Evolutionary conservation across 1,139 yeast genomes (phyloP).

Genomic region (Taiozyma sp.): DNA sequence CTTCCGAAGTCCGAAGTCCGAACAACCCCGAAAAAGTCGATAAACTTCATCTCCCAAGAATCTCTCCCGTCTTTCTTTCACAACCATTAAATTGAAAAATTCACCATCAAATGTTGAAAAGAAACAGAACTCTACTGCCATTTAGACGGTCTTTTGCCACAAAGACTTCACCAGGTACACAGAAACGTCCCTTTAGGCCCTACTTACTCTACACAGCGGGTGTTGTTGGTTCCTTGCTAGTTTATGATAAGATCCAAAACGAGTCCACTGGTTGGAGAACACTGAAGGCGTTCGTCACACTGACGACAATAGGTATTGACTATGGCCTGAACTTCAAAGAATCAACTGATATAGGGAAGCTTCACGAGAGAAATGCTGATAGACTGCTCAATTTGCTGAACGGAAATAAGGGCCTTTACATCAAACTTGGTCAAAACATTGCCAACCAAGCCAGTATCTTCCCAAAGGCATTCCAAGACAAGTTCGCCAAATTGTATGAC

Average conservation of each 20-base stretch:
- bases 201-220: not conserved
- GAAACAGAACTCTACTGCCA: no score
- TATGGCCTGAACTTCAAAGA: slow-evolving; percentile 45
- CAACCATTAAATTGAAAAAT: no score
- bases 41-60: no score
- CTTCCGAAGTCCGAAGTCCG: no score
- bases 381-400: slow-evolving; percentile 46
- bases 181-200: not conserved
- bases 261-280: slow-evolving; percentile 50
- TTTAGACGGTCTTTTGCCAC: not conserved
- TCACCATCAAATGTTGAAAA: no score
- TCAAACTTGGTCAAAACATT: slow-evolving; percentile 80
- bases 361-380: slow-evolving; percentile 59
- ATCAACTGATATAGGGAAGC: slow-evolving; percentile 38
- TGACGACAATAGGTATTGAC: slow-evolving; percentile 51
- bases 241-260: slow-evolving; percentile 35
- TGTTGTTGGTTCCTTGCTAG: not conserved
- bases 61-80: no score
- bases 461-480: slow-evolving; percentile 79
- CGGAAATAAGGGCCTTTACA: slow-evolving; percentile 64
- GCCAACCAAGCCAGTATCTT: slow-evolving; percentile 75
- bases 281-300: slow-evolving; percentile 40
- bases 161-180: not conserved
- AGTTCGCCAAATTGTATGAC: slow-evolving; percentile 60
- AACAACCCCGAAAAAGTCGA: no score